These are phyloP conservation scores for Umbellularia californica DNA, from an alignment of 164 flowering plant species.

Conservation along the genomic window DNA sequence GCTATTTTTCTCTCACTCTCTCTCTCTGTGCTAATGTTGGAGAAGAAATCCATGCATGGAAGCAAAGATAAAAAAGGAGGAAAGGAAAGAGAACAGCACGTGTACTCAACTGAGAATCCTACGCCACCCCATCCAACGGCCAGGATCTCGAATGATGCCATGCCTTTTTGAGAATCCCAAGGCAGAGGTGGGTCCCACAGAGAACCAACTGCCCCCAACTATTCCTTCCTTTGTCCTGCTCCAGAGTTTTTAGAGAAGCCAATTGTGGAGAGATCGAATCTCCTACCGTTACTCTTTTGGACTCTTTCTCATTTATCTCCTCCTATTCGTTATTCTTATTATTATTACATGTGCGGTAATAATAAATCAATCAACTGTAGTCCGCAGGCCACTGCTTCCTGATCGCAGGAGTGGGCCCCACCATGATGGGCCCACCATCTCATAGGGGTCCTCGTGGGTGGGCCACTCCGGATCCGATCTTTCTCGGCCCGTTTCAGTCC, in stretches of 20 bases:
- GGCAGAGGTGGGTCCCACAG: constrained; percentile 12
- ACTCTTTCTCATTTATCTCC: too few species aligned
- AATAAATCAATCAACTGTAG: too few species aligned
- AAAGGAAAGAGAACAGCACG: constrained; percentile 35
- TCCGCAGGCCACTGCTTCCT: too few species aligned
- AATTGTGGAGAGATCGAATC: constrained; percentile 18
- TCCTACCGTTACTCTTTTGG: constrained; percentile 12
- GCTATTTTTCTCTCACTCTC: constrained; percentile 7
- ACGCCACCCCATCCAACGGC: constrained; percentile 47
- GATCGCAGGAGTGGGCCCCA: too few species aligned
- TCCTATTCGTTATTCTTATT: too few species aligned
- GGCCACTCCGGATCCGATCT: too few species aligned
- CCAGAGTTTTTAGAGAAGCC: too few species aligned
- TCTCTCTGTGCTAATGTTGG: constrained; percentile 21
- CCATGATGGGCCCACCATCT: too few species aligned
- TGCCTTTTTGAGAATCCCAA: constrained; percentile 18
- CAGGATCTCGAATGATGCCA: constrained; percentile 7
- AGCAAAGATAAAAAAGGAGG: neutral
- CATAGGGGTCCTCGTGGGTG: too few species aligned
- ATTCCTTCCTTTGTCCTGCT: constrained; percentile 60
- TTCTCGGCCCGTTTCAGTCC: too few species aligned
- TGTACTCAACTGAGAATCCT: constrained; percentile 56
- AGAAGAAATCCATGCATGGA: constrained; percentile 85
- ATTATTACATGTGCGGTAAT: too few species aligned
- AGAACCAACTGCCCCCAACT: constrained; percentile 30